Evolutionary conservation across 73 alveolate species (phyloP).

Genomic region (Uronychia binucleata): DNA sequence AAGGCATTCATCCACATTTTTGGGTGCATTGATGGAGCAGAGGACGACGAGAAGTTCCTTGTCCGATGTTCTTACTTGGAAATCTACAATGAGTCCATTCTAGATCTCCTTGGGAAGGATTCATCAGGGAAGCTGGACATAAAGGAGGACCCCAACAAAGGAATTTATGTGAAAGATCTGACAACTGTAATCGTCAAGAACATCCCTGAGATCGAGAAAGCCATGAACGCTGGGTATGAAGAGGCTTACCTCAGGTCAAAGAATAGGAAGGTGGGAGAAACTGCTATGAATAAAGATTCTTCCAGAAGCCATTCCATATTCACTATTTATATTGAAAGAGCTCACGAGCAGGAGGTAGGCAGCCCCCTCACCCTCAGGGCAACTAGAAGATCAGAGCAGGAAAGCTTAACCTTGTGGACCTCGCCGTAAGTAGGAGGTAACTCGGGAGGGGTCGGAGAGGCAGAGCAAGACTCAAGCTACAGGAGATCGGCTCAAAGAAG

Average conservation of each 20-base stretch:
- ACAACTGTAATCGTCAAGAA: slow-evolving; percentile 57
- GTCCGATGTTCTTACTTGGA: slow-evolving; percentile 93
- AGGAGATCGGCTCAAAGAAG: slow-evolving; percentile 93
- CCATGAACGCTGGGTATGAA: slow-evolving; percentile 60
- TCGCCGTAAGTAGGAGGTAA: slow-evolving; percentile 95
- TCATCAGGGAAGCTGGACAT: slow-evolving; percentile 70
- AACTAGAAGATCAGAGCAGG: slow-evolving; percentile 54
- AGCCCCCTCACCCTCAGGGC: no score
- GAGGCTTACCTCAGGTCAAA: slow-evolving; percentile 43
- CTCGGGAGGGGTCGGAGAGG: slow-evolving; percentile 93
- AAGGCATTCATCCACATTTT: slow-evolving; percentile 91
- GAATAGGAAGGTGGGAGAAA: slow-evolving; percentile 68
- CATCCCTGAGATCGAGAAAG: slow-evolving; percentile 65
- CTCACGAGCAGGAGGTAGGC: slow-evolving; percentile 30
- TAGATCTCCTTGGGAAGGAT: slow-evolving; percentile 81
- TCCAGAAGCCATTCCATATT: slow-evolving; percentile 86
- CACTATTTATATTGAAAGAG: slow-evolving; percentile 67
- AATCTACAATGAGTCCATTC: slow-evolving; percentile 94
- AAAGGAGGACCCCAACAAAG: slow-evolving; percentile 76
- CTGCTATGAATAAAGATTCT: slow-evolving; percentile 74
- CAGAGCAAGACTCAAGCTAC: slow-evolving; percentile 90
- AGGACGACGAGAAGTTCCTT: slow-evolving; percentile 70
- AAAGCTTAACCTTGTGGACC: slow-evolving; percentile 76
- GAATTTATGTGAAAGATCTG: slow-evolving; percentile 63
- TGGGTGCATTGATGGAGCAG: slow-evolving; percentile 45